Evolutionary conservation across 495 filamentous ascomycete genomes (phyloP), one percentile per base, ranked within the genome.

Genomic region (Lepraria neglecta): DNA sequence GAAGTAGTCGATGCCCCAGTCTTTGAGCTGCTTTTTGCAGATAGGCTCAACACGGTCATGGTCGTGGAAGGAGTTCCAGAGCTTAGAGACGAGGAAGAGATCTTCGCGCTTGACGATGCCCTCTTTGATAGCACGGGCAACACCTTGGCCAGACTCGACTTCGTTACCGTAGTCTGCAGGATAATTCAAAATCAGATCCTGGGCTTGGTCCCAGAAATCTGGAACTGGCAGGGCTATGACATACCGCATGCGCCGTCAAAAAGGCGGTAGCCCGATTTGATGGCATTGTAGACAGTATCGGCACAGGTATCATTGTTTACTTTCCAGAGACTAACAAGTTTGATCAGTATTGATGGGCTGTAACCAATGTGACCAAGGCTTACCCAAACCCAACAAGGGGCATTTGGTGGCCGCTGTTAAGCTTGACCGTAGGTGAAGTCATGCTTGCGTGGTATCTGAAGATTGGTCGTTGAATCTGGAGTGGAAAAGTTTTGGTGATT

Each of bases 41-140:
- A 90, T 89, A 40, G 85, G 85, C 75, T 85, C 84, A 61, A 91
- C 89, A 62, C 79, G 78, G 63, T 88, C 82, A 60, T 74, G 78
- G 54, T 90, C 86, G 76, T 92, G 88, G 81, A 90, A 94, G 70
- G 82, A 84, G 78, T 92, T 92, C 91, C 91, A 96, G 56, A 96
- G 84, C 78, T 96, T 96, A 68, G 87, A 90, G 59, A 90, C 88
- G 70, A 96, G 82, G 82, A 96, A 96, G 73, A 95, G 87, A 38
- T 96, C 90, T 71, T 85, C 80, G 61, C 91, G 87, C 77, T 85
- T 92, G 67, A 94, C 90, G 54, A 95, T 70, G 43, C 90, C 90
- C 14, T 96, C 90, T 64, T 85, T 80, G 74, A 96, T 91, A 66
- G 91, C 91, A 68, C 89, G 89, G 56, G 83, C 83, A n/a, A 96